A percentile compares a stretch with the other conserved stretches of the same genome.
phyloP scores from a whole-genome alignment of 2,329 filamentous ascomycete genomes.

The Ophiognomonia clavigignenti-juglandacearum region DNA sequence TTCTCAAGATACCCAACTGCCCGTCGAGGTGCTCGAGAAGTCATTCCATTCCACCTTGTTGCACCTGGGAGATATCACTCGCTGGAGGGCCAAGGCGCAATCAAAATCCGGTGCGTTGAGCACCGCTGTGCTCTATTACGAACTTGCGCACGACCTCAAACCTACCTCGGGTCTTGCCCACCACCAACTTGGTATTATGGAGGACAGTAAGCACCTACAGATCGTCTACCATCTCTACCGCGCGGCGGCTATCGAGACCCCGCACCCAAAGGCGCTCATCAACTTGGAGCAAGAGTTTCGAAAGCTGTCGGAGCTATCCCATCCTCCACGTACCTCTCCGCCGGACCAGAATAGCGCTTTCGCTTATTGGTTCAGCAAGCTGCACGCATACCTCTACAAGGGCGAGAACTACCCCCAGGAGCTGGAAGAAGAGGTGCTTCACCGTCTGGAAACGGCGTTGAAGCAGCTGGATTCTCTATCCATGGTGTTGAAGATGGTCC shows the following conservation, averaged over 20 bases:
- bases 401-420: constrained; percentile 72
- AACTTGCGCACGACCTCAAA: constrained; percentile 71
- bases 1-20: constrained; percentile 44
- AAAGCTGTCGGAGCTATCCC: constrained; percentile 37
- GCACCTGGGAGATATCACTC: constrained; percentile 81
- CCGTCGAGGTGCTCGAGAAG: constrained; percentile 53
- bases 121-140: constrained; percentile 77
- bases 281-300: constrained; percentile 80
- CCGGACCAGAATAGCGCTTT: constrained; percentile 60
- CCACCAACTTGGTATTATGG: constrained; percentile 87
- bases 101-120: constrained; percentile 73
- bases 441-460: constrained; percentile 68
- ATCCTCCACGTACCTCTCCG: constrained; percentile 26
- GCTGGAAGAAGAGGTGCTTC: constrained; percentile 79
- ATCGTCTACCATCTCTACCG: constrained; percentile 89
- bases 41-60: constrained; percentile 82
- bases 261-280: constrained; percentile 66
- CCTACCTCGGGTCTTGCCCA: constrained; percentile 77
- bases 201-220: constrained; percentile 73
- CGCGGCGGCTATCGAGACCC: constrained; percentile 67
- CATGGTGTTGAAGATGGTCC: constrained; percentile 70
- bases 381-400: constrained; percentile 81
- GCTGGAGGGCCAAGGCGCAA: constrained; percentile 74
- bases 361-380: constrained; percentile 74
- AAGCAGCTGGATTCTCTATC: constrained; percentile 62